Evolutionary conservation across 2,329 filamentous ascomycete genomes (phyloP).

Genomic region (Ophiosphaerella korrae): DNA sequence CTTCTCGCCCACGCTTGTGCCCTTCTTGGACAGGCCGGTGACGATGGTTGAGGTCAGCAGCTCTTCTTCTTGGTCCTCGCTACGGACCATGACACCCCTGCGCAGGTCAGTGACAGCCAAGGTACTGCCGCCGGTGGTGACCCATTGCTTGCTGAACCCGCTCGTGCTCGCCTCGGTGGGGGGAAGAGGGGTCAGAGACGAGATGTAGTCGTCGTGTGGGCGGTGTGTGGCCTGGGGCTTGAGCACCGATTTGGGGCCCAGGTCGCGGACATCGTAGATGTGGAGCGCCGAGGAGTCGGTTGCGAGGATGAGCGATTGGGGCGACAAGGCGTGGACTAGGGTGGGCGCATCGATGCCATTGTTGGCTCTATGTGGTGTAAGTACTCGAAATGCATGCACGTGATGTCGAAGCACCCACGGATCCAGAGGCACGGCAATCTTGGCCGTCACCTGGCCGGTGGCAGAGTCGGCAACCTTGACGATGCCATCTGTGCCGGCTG

Average conservation of each 20-base stretch:
- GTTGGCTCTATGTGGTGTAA: slow-evolving; percentile 44
- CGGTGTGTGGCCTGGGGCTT: slow-evolving; percentile 77
- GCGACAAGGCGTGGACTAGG: slow-evolving; percentile 80
- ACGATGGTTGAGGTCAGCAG: slow-evolving; percentile 82
- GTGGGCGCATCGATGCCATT: slow-evolving; percentile 72
- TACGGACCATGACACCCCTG: slow-evolving; percentile 82
- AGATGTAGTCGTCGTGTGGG: slow-evolving; percentile 92
- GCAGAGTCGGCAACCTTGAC: slow-evolving; percentile 64
- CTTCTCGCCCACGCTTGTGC: slow-evolving; percentile 72
- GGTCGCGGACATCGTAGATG: slow-evolving; percentile 78
- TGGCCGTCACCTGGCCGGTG: slow-evolving; percentile 74
- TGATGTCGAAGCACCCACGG: slow-evolving; percentile 26
- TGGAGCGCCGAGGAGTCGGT: slow-evolving; percentile 91
- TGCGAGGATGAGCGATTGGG: slow-evolving; percentile 84
- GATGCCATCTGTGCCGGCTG: slow-evolving; percentile 66
- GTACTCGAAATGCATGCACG: background rate
- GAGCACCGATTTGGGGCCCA: slow-evolving; percentile 52
- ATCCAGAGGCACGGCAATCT: slow-evolving; percentile 73
- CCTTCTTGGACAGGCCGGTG: slow-evolving; percentile 72
- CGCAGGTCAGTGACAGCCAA: slow-evolving; percentile 88
- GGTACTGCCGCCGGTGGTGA: slow-evolving; percentile 90
- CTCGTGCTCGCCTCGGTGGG: slow-evolving; percentile 80
- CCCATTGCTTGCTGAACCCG: slow-evolving; percentile 91
- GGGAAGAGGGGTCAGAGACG: slow-evolving; percentile 82
- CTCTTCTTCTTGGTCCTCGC: slow-evolving; percentile 94